Conservation (phyloP, 352 stramenopile genomes). For the Elongisporangium anandrum region DNA sequence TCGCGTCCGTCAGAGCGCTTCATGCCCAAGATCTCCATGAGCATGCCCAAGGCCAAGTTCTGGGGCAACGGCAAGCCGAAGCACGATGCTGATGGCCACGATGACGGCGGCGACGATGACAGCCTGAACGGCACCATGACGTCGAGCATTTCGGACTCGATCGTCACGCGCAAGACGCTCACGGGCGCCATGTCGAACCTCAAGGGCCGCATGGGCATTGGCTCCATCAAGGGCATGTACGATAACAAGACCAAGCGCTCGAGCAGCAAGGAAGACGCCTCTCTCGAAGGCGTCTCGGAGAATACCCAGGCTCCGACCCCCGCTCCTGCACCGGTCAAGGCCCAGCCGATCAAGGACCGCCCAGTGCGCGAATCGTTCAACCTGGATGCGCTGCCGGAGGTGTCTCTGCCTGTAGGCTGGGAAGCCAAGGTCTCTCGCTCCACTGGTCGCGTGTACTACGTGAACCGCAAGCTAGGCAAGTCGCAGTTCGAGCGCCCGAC, state of each 20-base stretch:
- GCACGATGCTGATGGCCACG: constrained; percentile 36
- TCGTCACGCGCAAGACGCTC: constrained; percentile 64
- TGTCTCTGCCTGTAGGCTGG: constrained; percentile 77
- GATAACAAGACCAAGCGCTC: constrained; percentile 49
- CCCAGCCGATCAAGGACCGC: constrained; percentile 40
- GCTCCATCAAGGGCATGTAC: constrained; percentile 65
- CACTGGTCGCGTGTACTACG: constrained; percentile 85
- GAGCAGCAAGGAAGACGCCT: constrained; percentile 47
- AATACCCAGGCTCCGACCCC: constrained; percentile 21
- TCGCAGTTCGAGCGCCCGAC: constrained; percentile 84
- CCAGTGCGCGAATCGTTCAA: constrained; percentile 83
- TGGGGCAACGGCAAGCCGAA: constrained; percentile 55
- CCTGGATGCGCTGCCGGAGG: constrained; percentile 74
- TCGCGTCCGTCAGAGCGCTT: constrained; percentile 52
- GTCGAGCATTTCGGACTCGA: constrained; percentile 34
- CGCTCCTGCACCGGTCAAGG: constrained; percentile 9
- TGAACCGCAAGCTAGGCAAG: constrained; percentile 84
- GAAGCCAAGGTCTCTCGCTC: constrained; percentile 85
- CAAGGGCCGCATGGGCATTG: constrained; percentile 73
- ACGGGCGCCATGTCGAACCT: constrained; percentile 73
- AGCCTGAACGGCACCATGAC: constrained; percentile 42
- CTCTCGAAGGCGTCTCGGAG: constrained; percentile 17
- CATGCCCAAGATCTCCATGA: constrained; percentile 66
- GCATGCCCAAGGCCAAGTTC: constrained; percentile 68
- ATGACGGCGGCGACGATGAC: constrained; percentile 40